Conservation (phyloP, 2,329 filamentous ascomycete genomes). For the Neonectria ditissima region DNA sequence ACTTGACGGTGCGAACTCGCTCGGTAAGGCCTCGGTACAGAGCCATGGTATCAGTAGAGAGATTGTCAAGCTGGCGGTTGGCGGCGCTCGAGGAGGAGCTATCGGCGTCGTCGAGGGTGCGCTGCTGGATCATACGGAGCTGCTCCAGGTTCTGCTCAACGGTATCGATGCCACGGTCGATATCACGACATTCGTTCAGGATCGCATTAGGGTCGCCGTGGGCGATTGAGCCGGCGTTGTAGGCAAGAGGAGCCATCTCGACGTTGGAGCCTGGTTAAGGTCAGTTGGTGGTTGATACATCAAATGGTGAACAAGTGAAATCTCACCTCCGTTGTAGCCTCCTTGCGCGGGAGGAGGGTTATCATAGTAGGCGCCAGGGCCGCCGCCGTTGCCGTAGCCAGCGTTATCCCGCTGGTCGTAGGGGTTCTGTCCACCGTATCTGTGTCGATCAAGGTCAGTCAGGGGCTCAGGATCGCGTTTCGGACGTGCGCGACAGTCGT, state of each 20-base stretch:
- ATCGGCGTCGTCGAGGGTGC: constrained; percentile 80
- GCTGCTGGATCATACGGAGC: constrained; percentile 77
- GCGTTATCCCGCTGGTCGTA: constrained; percentile 65
- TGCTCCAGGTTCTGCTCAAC: constrained; percentile 79
- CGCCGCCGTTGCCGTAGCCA: constrained; percentile 29
- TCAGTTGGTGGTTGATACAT: not conserved
- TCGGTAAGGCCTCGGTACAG: constrained; percentile 83
- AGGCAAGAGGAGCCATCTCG: constrained; percentile 77
- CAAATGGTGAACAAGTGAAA: not conserved
- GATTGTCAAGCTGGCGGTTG: constrained; percentile 76
- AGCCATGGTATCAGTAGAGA: constrained; percentile 84
- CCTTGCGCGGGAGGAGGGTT: constrained; percentile 32
- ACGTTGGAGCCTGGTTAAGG: constrained; percentile 58
- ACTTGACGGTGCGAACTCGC: constrained; percentile 85
- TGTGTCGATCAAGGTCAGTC: constrained; percentile 52
- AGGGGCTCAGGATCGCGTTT: constrained; percentile 13
- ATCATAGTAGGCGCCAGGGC: constrained; percentile 48
- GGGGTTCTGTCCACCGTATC: constrained; percentile 69
- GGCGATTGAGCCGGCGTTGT: constrained; percentile 61
- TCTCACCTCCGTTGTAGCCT: constrained; percentile 49
- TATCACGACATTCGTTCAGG: constrained; percentile 85
- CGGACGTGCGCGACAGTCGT: constrained; percentile 21
- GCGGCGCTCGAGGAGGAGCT: constrained; percentile 74
- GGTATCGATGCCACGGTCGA: constrained; percentile 80
- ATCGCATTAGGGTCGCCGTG: constrained; percentile 77